Base-by-base conservation (phyloP, 164 flowering plant genomes). In the Berberis vulgaris region DNA sequence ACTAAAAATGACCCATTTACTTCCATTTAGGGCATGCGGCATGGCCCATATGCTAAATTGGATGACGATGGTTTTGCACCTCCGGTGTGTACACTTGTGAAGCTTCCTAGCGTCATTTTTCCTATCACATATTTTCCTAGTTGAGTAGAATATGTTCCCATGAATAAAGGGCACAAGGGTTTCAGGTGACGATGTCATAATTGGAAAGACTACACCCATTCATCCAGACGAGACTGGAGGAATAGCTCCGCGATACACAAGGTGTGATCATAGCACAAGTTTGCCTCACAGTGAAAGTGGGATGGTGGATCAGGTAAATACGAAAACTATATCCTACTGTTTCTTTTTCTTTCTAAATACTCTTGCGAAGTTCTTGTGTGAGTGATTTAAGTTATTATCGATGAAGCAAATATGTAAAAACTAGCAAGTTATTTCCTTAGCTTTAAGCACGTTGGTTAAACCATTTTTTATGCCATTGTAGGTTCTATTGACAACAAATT, bases 41-140 rank as follows among this genome's bases (percentile, higher is more conserved):
- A 86, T 79, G 99, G 99, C 2, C 91, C 97, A 12, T 95, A 91
- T 74, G 99, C 91, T 70, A 95, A 95, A 69, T 76, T 95, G 78
- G 97, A 95, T 71, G 99, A 95, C 70, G 99, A 95, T 77, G 99
- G 99, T 68, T 91, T 95, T 67, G 97, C 97, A 26, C 96, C 97
- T 72, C 97, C 97, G 65, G 93, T 88, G 68, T 81, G 91, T 81
- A 64, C 42, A 41, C 26, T 26, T 2, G 26, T 45, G 9, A 46
- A 60, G 42, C 5, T 39, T 57, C 43, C n/a, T 6, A 39, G 13
- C 13, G 26, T 26, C 26, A 26, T 7, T 57, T 6, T 42, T 42
- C 44, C 13, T 46, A n/a, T 42, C 43, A 63, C 45, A 7, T 47
- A 26, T 11, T n/a, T 44, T 43, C 26, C 1, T 26, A 65, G 58